These are phyloP conservation scores for Ceratobasidium sp. DNA, from an alignment of 1,284 basidiomycete genomes.

Conservation along the genomic window DNA sequence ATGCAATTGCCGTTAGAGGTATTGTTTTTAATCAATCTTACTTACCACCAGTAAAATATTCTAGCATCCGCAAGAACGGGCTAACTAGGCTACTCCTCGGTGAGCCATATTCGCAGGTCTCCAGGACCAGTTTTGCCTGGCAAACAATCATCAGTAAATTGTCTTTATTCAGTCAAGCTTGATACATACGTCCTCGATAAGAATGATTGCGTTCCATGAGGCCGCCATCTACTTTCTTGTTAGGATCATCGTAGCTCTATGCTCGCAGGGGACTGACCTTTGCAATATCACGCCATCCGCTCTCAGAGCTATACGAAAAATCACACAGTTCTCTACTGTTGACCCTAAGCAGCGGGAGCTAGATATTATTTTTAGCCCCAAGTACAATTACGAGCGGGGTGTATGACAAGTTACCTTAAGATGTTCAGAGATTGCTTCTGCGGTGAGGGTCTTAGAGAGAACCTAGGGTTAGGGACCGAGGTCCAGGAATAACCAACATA, in stretches of 20 bases:
- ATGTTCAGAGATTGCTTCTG: conserved; percentile 33
- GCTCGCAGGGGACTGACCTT: background rate
- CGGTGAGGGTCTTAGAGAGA: conserved; percentile 11
- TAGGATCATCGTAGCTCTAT: background rate
- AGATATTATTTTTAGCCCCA: background rate
- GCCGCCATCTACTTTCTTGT: conserved; percentile 8
- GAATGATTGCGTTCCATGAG: conserved; percentile 20
- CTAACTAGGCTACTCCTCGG: conserved; percentile 6
- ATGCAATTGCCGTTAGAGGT: background rate
- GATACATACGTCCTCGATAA: conserved; percentile 15
- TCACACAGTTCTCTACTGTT: background rate
- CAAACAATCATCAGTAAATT: no score
- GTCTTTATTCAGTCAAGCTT: no score
- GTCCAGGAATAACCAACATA: background rate
- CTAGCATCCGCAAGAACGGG: conserved; percentile 10
- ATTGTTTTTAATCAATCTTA: background rate
- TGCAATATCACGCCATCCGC: conserved; percentile 1
- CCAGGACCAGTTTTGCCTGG: conserved; percentile 14
- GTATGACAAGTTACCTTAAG: conserved; percentile 34
- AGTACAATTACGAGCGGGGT: background rate
- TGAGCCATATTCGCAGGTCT: background rate
- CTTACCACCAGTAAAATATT: conserved; percentile 27
- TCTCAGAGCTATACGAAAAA: background rate
- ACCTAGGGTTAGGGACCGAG: no score
- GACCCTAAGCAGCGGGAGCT: conserved; percentile 21